Percentiles rank a stretch among this genome's conserved stretches.
Evolutionary conservation across 495 filamentous ascomycete genomes (phyloP).

Genomic region (Echria macrotheca): DNA sequence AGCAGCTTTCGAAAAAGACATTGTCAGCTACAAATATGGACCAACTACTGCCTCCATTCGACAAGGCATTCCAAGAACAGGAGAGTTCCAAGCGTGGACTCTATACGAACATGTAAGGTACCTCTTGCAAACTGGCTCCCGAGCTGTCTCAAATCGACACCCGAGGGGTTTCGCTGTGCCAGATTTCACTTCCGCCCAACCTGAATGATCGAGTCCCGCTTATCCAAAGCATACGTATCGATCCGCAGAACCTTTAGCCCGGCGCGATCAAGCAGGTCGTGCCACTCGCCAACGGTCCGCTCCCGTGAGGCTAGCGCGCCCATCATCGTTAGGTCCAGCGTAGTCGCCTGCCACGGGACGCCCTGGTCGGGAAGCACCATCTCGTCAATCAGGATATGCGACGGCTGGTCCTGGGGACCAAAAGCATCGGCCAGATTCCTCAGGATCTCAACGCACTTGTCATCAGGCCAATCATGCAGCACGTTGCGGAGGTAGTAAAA

Average conservation of each 20-base stretch:
- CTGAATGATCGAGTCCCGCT: no score
- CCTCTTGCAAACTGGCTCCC: no score
- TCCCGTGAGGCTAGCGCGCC: conserved; percentile 33
- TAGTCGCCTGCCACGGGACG: conserved; percentile 20
- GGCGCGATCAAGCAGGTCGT: conserved; percentile 24
- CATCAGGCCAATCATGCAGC: conserved; percentile 28
- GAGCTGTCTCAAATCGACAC: no score
- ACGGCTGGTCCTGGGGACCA: conserved; percentile 29
- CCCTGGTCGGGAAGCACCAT: conserved; percentile 31
- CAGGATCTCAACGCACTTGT: conserved; percentile 17
- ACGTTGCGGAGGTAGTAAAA: conserved; percentile 36
- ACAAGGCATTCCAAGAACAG: no score
- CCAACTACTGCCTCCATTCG: no score
- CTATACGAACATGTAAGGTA: no score
- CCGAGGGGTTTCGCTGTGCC: no score
- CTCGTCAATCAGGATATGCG: conserved; percentile 38
- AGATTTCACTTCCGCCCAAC: no score
- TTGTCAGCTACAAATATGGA: no score
- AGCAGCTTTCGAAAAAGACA: no score
- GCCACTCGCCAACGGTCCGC: conserved; percentile 39
- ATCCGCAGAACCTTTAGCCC: conserved; percentile 42
- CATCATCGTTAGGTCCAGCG: conserved; percentile 41
- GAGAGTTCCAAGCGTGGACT: no score
- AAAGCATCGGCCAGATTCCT: conserved; percentile 31
- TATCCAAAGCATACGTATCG: conserved; percentile 31